Evolutionary conservation across 2,329 filamentous ascomycete species (phyloP), one percentile per base, ranked within the genome.

Genomic region (Alternaria sp.): DNA sequence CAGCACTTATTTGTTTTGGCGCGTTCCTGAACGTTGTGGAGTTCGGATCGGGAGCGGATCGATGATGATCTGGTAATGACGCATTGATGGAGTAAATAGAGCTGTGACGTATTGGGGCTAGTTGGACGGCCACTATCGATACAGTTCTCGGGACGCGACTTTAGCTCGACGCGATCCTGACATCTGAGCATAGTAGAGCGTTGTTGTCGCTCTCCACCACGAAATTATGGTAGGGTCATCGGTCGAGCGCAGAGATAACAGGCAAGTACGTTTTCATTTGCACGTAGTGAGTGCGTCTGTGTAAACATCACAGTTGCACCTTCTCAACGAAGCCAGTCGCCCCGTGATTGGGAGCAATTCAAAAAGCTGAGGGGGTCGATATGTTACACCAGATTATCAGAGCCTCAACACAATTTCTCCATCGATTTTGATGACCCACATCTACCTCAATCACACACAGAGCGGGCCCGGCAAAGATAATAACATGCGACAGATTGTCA

Each of bases 51-150:
- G 24, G 44, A 26, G 44, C 34, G 52, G 56, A 63, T 43, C 51
- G 52, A 28, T 51, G 63, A 62, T 52, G 59, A 57, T 63, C 57
- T 46, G 28, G 11, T 30, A 20, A 71, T 68, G 69, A 70, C 70
- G 67, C 62, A 48, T 69, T 63, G 66, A 67, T 59, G 41, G 28
- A 46, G 24, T 20, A 22, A 41, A 22, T 38, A 30, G 30, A 32
- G 22, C 24, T 57, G 51, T 24, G 24, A 30, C 7, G 32, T 4
- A 7, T 51, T 41, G 4, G 46, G 36, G 3, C 46, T 60, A 60
- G 57, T 43, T 26, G 16, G 16, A 16, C 7, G 18, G 24, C 3
- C 2, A 9, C 30, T 51, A 60, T 57, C 56, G 51, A 59, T 59
- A 49, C 22, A 11, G 36, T 22, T 12, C 36, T 22, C 16, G 30